These are phyloP conservation scores for Verticillium dahliae DNA, from an alignment of 2,329 filamentous ascomycete genomes.

Conservation along the genomic window DNA sequence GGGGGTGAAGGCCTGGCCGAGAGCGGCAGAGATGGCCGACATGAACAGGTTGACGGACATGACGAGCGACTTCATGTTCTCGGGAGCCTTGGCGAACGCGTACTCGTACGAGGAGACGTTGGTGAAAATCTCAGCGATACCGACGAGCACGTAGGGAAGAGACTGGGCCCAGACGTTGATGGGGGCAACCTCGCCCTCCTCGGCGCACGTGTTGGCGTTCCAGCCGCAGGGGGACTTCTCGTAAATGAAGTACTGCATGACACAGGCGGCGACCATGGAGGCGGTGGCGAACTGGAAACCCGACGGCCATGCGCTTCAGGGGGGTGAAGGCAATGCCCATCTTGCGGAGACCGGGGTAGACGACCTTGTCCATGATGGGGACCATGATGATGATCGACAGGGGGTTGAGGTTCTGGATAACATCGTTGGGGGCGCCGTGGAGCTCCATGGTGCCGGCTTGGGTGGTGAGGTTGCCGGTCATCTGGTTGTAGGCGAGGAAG, in stretches of 20 bases:
- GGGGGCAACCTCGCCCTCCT: slow-evolving; percentile 24
- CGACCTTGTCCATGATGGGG: slow-evolving; percentile 59
- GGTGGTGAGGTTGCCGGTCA: slow-evolving; percentile 53
- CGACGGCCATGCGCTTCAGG: slow-evolving; percentile 67
- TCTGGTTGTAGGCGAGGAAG: slow-evolving; percentile 53
- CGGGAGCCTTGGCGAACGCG: slow-evolving; percentile 70
- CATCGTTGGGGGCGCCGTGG: slow-evolving; percentile 69
- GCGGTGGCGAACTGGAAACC: slow-evolving; percentile 62
- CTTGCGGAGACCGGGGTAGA: slow-evolving; percentile 64
- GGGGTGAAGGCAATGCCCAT: slow-evolving; percentile 61
- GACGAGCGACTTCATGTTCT: slow-evolving; percentile 76
- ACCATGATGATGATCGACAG: slow-evolving; percentile 71
- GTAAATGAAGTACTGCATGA: slow-evolving; percentile 60
- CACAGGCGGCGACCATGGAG: slow-evolving; percentile 52
- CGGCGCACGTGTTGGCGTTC: slow-evolving; percentile 43
- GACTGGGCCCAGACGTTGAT: slow-evolving; percentile 61
- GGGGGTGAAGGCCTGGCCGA: slow-evolving; percentile 62
- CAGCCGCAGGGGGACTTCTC: slow-evolving; percentile 52
- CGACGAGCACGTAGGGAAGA: slow-evolving; percentile 43
- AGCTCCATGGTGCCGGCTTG: slow-evolving; percentile 63
- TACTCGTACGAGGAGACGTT: slow-evolving; percentile 63
- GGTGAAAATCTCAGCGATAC: slow-evolving; percentile 46
- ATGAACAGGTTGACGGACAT: slow-evolving; percentile 64
- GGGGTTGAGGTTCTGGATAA: slow-evolving; percentile 70
- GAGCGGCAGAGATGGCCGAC: slow-evolving; percentile 60